Base-by-base conservation (phyloP, 345 rosid species). In the Psidium friedrichsthalianum region DNA sequence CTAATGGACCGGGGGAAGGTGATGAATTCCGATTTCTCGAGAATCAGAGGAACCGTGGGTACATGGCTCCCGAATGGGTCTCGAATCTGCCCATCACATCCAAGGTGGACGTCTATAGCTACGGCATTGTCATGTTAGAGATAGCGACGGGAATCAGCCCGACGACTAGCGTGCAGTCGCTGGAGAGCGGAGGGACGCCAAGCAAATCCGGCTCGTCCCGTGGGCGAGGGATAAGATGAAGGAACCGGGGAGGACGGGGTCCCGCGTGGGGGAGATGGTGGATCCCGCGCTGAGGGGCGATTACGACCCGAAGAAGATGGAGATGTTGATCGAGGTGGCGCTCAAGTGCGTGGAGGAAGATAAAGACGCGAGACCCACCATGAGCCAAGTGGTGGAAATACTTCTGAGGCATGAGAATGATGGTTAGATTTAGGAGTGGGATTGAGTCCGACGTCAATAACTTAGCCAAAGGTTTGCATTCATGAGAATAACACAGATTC, bases 81-180 rank as follows among this genome's bases (percentile, higher is more conserved):
- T 88, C 56, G 16, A 83, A 86, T 58, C 84, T 47, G 8, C 82
- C 88, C 59, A 83, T 82, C 57, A 83, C 89, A 5, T 84, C 86
- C 14, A 87, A 87, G 54, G 88, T 91, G 25, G 92, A 91, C 49
- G 90, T 91, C 24, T 91, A 91, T 29, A 91, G 92, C 85, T 90
- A 89, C 11, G 93, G 92, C 27, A 58, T 90, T 2, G 90, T 91
- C 10, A 56, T 90, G 85, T 81, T 91, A 83, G 93, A 90, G 87
- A 61, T 91, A 85, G 84, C 81, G 24, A 91, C 91, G 0, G 92
- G 92, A 82, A 86, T 74, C 82, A 88, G 49, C 56, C 85, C 90
- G 5, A 54, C 86, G 20, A 24, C 59, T n/a, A 47, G 32, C 13
- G 51, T 24, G 5, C 10, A 25, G 4, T 58, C 54, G 25, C 27